Evolutionary conservation across 768 basidiomycete species (phyloP), one percentile per base, ranked within the genome.

Genomic region (Chiua virens): DNA sequence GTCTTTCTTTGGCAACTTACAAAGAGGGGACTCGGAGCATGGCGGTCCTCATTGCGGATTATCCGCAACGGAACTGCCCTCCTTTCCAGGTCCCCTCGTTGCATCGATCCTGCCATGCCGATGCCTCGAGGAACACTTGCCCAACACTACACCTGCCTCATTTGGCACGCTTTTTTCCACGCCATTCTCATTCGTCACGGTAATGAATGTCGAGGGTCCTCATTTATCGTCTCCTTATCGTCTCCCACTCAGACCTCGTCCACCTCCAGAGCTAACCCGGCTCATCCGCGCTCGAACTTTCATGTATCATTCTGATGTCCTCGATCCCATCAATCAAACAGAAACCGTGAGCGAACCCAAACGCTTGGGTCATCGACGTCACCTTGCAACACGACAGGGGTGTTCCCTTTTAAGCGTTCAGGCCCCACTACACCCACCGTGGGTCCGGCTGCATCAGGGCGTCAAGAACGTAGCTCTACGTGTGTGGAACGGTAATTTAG

Each of bases 41-140:
- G 50, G 25, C 42, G 47, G 59, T 53, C 61, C 60, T 66, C 64
- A 54, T 66, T 62, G 52, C 53, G 54, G 39, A 53, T n/a, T 25
- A 56, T 65, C 63, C 56, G 37, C 54, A 54, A 20, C 52, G 52
- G 62, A 63, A 58, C 27, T 45, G 40, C 13, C 46, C 57, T 47
- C 54, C 45, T 58, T 57, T 61, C 44, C 50, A 53, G 43, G 36
- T 44, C 52, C 46, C 48, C 44, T 43, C 51, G 45, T 45, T 21
- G 44, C 48, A 41, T 49, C 48, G 47, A 45, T 52, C 34, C 35
- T 30, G 50, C 53, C 65, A 66, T 52, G 65, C 65, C 52, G 58
- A 53, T 53, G 65, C 65, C 65, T 65, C 58, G 58, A 67, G 65
- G 65, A 62, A 56, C 23, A 34, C 50, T 50, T 49, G 50, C 61